Percentiles rank a stretch among this genome's conserved stretches.
These are phyloP conservation scores for Ustilago tritici DNA, from an alignment of 1,284 basidiomycete genomes.

Conservation along the genomic window DNA sequence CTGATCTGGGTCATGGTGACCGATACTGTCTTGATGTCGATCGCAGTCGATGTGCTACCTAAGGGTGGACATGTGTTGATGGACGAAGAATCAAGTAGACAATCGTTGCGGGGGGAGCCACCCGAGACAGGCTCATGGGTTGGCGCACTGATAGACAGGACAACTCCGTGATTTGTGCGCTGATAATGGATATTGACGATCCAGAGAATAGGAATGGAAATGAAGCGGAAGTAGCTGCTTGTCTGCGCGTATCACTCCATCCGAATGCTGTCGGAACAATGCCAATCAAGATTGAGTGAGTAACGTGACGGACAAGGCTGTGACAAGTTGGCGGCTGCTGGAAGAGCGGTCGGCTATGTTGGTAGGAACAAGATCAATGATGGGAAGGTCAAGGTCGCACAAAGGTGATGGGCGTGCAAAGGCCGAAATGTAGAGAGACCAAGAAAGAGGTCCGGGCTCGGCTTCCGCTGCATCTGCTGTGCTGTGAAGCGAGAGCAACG, in stretches of 20 bases:
- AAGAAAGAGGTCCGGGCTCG: slow-evolving; percentile 9
- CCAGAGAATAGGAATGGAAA: background rate
- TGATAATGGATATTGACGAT: background rate
- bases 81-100: background rate
- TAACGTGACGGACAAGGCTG: background rate
- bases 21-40: background rate
- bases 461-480: slow-evolving; percentile 5
- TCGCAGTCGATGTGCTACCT: background rate
- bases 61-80: slow-evolving; percentile 8
- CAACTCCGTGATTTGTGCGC: background rate
- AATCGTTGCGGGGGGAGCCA: background rate
- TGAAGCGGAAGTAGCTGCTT: background rate
- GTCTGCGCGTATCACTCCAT: background rate
- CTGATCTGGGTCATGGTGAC: slow-evolving; percentile 31
- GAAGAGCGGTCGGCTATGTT: background rate
- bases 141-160: background rate
- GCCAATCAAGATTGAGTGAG: background rate
- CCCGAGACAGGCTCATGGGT: background rate
- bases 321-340: background rate
- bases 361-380: background rate
- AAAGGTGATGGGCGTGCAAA: background rate
- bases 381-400: slow-evolving; percentile 2
- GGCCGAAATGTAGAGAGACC: slow-evolving; percentile 6
- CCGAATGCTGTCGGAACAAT: slow-evolving; percentile 1
- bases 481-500: background rate